phyloP scores from a whole-genome alignment of 1,139 yeast genomes.

The Kodamaea arcana region DNA sequence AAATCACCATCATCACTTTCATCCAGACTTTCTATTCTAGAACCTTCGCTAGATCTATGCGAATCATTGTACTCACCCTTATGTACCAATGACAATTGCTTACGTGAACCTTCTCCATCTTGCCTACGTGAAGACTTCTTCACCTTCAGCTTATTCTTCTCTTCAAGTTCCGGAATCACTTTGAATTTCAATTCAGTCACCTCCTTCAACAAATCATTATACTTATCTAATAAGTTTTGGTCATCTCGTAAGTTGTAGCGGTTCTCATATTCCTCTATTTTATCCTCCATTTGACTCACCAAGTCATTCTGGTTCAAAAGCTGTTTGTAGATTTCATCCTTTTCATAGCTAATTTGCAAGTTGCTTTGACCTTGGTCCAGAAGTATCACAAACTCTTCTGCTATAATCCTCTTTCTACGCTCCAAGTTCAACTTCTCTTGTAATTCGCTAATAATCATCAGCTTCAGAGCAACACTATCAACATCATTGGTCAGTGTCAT shows the following conservation, averaged over 20 bases:
- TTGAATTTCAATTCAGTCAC: slow-evolving; percentile 41
- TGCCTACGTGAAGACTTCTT: slow-evolving; percentile 2
- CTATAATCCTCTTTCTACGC: slow-evolving; percentile 58
- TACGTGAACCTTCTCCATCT: slow-evolving; percentile 17
- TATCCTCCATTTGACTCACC: slow-evolving; percentile 41
- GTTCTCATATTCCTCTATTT: slow-evolving; percentile 30
- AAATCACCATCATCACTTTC: slow-evolving; percentile 11
- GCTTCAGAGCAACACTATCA: slow-evolving; percentile 25
- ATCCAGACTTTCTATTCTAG: slow-evolving; percentile 7
- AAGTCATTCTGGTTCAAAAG: slow-evolving; percentile 46
- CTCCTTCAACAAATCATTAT: slow-evolving; percentile 38
- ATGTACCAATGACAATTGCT: slow-evolving; percentile 19
- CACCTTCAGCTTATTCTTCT: slow-evolving; percentile 12
- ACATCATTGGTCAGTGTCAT: slow-evolving; percentile 16
- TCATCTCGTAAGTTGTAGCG: slow-evolving; percentile 14
- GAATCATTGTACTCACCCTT: slow-evolving; percentile 9
- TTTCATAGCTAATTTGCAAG: slow-evolving; percentile 54
- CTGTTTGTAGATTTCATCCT: slow-evolving; percentile 48
- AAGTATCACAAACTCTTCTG: slow-evolving; percentile 64
- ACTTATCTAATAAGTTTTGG: slow-evolving; percentile 28
- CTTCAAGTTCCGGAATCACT: slow-evolving; percentile 42
- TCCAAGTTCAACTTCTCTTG: slow-evolving; percentile 61
- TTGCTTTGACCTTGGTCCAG: slow-evolving; percentile 54
- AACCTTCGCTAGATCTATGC: slow-evolving; percentile 2
- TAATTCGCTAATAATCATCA: slow-evolving; percentile 37